A percentile compares a stretch with the other conserved stretches of the same genome.
These are phyloP conservation scores for Stevia rebaudiana DNA, from an alignment of 140 eudicot genomes.

Conservation along the genomic window DNA sequence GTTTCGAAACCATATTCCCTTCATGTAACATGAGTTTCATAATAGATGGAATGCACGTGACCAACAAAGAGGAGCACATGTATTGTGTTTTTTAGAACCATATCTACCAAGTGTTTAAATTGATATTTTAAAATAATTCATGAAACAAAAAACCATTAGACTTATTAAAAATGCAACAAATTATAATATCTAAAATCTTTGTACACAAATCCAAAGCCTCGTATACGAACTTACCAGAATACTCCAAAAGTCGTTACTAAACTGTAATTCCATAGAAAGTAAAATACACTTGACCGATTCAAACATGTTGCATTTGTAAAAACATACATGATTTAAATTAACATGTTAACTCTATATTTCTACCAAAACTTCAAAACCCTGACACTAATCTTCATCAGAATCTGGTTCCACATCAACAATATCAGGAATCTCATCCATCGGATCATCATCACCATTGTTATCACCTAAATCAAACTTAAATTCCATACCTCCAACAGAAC, in stretches of 20 bases:
- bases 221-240: background rate
- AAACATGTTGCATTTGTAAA: background rate
- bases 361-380: conserved; percentile 16
- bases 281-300: background rate
- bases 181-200: too few species aligned
- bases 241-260: background rate
- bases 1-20: conserved; percentile 2
- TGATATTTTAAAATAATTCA: too few species aligned
- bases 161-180: too few species aligned
- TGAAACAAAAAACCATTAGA: too few species aligned
- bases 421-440: conserved; percentile 66
- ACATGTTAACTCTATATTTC: conserved; percentile 10
- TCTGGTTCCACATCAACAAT: conserved; percentile 85
- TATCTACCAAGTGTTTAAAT: too few species aligned
- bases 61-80: background rate
- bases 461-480: conserved; percentile 27
- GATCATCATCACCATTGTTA: conserved; percentile 41
- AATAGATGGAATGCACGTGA: background rate
- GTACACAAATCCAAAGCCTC: too few species aligned
- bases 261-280: background rate
- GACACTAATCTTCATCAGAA: conserved; percentile 44
- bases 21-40: conserved; percentile 14
- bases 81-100: background rate
- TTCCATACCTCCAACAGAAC: conserved; percentile 14
- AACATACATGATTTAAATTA: conserved; percentile 5